Evolutionary conservation across 1,139 yeast species (phyloP), one percentile per base, ranked within the genome.

Genomic region (Hemisphaericaspora xylofermentans): DNA sequence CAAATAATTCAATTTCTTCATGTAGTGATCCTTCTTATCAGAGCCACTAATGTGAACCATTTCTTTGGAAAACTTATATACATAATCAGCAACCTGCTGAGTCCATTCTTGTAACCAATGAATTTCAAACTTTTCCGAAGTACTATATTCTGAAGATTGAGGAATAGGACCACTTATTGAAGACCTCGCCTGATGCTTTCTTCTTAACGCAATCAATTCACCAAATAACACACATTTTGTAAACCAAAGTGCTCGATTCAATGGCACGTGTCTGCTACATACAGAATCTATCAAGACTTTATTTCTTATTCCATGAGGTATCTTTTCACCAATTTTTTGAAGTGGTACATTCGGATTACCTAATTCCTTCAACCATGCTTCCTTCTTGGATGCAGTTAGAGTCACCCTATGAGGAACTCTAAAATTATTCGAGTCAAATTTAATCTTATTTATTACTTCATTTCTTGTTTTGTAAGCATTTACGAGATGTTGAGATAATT

Each of bases 271-370:
- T 52, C 82, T 82, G 30, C 67, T 56, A 47, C 85, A 74, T 49
- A 94, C 74, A 43, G 83, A 85, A 47, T 89, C 96, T 3, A 91
- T 61, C 30, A 91, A 67, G 1, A 76, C 72, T 51, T 82, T 79
- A 57, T 88, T 85, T 49, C 91, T 71, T 18, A 91, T 78, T 0
- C 97, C 97, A 58, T 91, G 96, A 0, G 98, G 98, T n/a, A 91
- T 77, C 27, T 89, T 86, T 41, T 84, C 75, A 1, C 94, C 77
- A 2, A 91, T 74, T 43, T 77, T 78, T 39, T 76, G 68, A 37
- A 91, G 64, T 0, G 96, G 87, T 0, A 84, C 72, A 14, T 68
- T 63, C 0, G 84, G 77, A 42, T 85, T 75, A 1, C 94, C 87
- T 41, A 91, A 68, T 54, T 88, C 95, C 41, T 76, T 74, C 37